Base-by-base conservation (phyloP, 139 green algal genomes). In the Micractinium conductrix region DNA sequence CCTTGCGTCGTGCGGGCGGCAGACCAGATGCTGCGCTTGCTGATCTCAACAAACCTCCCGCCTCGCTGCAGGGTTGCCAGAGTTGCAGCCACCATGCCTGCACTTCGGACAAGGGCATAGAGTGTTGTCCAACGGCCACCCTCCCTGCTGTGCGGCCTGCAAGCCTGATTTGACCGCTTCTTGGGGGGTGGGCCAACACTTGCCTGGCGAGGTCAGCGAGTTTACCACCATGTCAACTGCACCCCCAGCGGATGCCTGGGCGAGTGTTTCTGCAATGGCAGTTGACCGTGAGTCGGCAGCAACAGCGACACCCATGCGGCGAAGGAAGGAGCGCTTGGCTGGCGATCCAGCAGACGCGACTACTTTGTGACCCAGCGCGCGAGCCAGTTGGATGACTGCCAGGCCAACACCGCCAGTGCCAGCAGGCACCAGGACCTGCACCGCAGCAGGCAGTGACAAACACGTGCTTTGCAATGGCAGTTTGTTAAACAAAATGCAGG, bases 21-120 rank as follows among this genome's bases (percentile, higher is more conserved):
- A n/a, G 80, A 91, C 92, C 92, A 97, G 48, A 98, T 95, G 91
- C 95, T 93, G 35, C 95, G 88, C 92, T 98, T 98, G 84, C 92
- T 90, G 71, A 98, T 95, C 86, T 98, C 95, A 38, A 94, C 87
- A 81, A 96, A 87, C 0, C 81, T 63, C 0, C 92, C 95, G 40
- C 91, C 91, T 8, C 22, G 50, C 33, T 37, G 69, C 45, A 97
- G 65, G 12, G 72, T 37, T n/a, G 92, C 85, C 38, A 97, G 74
- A 6, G 87, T 92, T 37, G 87, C 94, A 17, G 88, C 89, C 50
- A 97, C 93, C 68, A 74, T 74, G 68, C 68, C 68, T 74, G 68
- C 37, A 74, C 4, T n/a, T n/a, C n/a, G n/a, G n/a, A n/a, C n/a
- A n/a, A 0, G n/a, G 35, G 37, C n/a, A 21, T 14, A n/a, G n/a